phyloP scores from a whole-genome alignment of 2,329 filamentous ascomycete species.

The Pseudocercospora pini-densiflorae region DNA sequence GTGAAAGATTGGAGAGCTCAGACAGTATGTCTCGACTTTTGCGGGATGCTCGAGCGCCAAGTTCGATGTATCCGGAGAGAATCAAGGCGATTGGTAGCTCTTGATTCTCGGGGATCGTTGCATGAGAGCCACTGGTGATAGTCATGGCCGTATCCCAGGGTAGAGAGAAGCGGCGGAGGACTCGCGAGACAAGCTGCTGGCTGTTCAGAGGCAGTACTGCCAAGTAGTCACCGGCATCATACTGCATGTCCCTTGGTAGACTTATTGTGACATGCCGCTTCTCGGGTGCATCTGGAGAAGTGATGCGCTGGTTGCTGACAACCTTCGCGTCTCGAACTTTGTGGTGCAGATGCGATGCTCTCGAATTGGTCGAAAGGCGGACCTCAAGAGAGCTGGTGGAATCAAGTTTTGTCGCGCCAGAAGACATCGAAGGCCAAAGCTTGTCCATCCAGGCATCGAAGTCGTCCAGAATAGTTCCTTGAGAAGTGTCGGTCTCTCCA shows the following conservation, averaged over 20 bases:
- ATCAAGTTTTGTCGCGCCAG: not conserved
- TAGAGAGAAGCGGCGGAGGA: conserved; percentile 66
- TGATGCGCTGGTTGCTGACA: conserved; percentile 57
- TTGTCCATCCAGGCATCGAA: conserved; percentile 44
- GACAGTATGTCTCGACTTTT: conserved; percentile 15
- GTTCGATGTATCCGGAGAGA: conserved; percentile 70
- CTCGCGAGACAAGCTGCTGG: conserved; percentile 62
- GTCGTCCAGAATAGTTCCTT: conserved; percentile 46
- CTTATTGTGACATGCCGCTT: conserved; percentile 60
- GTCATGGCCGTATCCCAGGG: conserved; percentile 63
- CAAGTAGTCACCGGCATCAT: conserved; percentile 60
- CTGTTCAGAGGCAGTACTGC: conserved; percentile 63
- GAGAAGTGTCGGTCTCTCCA: conserved; percentile 43
- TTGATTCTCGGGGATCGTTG: conserved; percentile 65
- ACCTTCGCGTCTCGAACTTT: conserved; percentile 66
- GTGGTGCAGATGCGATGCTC: conserved; percentile 58
- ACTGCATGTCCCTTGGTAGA: conserved; percentile 56
- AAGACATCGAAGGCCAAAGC: conserved; percentile 7
- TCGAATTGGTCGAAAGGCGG: conserved; percentile 7
- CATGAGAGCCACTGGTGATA: conserved; percentile 57
- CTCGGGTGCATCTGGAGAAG: conserved; percentile 52
- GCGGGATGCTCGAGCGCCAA: conserved; percentile 67
- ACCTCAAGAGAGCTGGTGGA: conserved; percentile 8
- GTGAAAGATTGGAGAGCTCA: conserved; percentile 55
- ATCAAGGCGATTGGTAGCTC: conserved; percentile 66